phyloP scores from a whole-genome alignment of 176 grass and related monocot genomes.

The Zoysia pacifica region DNA sequence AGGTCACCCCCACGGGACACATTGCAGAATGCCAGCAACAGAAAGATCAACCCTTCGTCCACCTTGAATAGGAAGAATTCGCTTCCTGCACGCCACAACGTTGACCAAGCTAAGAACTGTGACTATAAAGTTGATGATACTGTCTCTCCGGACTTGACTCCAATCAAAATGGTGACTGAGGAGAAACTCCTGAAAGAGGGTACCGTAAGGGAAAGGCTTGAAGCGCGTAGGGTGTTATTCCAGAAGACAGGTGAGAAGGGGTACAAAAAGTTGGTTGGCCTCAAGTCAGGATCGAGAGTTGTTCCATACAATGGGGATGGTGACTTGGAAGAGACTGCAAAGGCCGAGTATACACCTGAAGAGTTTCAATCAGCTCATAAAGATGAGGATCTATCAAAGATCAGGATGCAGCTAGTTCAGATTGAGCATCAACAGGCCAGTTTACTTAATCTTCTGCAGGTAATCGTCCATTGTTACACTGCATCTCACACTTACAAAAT shows the following conservation, averaged over 20 bases:
- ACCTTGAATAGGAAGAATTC: constrained; percentile 51
- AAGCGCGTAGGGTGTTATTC: constrained; percentile 61
- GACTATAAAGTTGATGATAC: constrained; percentile 54
- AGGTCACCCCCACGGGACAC: constrained; percentile 47
- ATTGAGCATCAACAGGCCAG: constrained; percentile 92
- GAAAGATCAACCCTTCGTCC: constrained; percentile 37
- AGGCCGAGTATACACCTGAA: constrained; percentile 43
- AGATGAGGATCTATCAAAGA: constrained; percentile 70
- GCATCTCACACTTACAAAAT: neutral
- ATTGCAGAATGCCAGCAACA: constrained; percentile 27
- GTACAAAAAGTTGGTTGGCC: constrained; percentile 50
- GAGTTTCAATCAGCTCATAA: constrained; percentile 55
- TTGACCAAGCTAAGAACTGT: constrained; percentile 31
- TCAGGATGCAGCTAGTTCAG: constrained; percentile 90
- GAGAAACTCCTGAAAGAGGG: constrained; percentile 58
- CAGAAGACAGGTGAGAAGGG: constrained; percentile 68
- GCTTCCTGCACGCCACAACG: constrained; percentile 17
- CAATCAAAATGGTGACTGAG: constrained; percentile 60
- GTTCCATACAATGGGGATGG: constrained; percentile 63
- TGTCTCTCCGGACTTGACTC: constrained; percentile 42
- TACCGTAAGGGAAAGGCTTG: constrained; percentile 65
- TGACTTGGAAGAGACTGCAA: constrained; percentile 40
- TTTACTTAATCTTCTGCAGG: constrained; percentile 93
- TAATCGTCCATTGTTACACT: constrained; percentile 33
- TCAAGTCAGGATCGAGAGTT: constrained; percentile 71